Evolutionary conservation across 140 eudicot species (phyloP).

Genomic region (Eryngium alpinum): DNA sequence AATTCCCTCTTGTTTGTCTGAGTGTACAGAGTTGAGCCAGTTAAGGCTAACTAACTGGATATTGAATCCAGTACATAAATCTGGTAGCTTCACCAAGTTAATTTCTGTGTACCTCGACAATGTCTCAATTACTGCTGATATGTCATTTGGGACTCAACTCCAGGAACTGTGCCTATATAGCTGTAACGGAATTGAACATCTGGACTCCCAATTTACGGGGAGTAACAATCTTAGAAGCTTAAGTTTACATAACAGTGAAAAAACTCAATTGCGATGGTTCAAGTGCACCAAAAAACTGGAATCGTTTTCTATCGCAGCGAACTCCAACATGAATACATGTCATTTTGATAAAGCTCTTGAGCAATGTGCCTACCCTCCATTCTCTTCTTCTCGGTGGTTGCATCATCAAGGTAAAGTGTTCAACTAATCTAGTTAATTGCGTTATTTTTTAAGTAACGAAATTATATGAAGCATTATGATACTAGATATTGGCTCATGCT

Average conservation of each 20-base stretch:
- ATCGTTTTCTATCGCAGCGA: background rate
- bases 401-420: background rate
- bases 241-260: background rate
- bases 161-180: background rate
- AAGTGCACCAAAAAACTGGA: background rate
- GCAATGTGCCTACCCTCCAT: background rate
- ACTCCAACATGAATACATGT: background rate
- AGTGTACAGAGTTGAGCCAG: slow-evolving; percentile 8
- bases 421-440: background rate
- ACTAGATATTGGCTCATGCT: background rate
- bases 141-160: slow-evolving; percentile 3
- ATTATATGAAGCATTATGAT: background rate
- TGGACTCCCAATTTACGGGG: background rate
- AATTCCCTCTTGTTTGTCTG: slow-evolving; percentile 12
- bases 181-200: background rate
- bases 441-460: background rate
- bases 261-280: background rate
- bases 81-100: background rate
- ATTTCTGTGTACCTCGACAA: background rate
- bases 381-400: background rate
- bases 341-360: background rate
- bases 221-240: background rate
- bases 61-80: background rate
- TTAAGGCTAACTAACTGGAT: background rate
- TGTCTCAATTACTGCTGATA: background rate